These are phyloP conservation scores for Boletellus deceptivus DNA, from an alignment of 1,284 basidiomycete species.

Conservation along the genomic window DNA sequence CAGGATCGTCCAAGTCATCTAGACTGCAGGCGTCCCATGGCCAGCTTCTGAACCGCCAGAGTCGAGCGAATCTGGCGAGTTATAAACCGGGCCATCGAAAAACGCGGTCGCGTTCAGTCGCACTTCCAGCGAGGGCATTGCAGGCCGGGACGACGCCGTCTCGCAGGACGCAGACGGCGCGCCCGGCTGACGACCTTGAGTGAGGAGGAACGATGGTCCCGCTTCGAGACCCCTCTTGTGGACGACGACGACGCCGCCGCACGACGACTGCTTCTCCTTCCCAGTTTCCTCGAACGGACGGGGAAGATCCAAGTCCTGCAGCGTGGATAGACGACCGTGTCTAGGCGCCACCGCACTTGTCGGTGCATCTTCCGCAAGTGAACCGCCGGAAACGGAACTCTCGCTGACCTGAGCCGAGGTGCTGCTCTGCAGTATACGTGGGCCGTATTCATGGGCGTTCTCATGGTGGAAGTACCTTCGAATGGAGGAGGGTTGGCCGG, in stretches of 20 bases:
- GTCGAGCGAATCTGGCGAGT: conserved; percentile 22
- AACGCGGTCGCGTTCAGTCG: background rate
- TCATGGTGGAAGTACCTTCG: background rate
- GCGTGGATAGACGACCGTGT: conserved; percentile 14
- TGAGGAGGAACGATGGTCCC: conserved; percentile 10
- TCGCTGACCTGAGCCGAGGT: background rate
- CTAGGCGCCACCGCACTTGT: background rate
- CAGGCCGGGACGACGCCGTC: background rate
- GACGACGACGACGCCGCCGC: conserved; percentile 4
- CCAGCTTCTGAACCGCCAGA: background rate
- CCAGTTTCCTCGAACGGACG: conserved; percentile 22
- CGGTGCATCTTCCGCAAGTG: conserved; percentile 17
- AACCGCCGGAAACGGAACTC: conserved; percentile 6
- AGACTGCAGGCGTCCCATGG: background rate
- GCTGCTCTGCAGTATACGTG: conserved; percentile 2
- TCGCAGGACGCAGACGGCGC: conserved; percentile 1
- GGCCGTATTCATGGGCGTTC: background rate
- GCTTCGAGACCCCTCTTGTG: conserved; percentile 20
- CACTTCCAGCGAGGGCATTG: conserved; percentile 1
- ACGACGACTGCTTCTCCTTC: background rate
- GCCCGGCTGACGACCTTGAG: background rate
- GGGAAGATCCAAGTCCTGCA: conserved; percentile 22
- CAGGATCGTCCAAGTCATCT: background rate
- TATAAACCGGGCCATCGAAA: conserved; percentile 19
- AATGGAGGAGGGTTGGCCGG: background rate